Base-by-base conservation (phyloP, 2,329 filamentous ascomycete genomes). In the Scedosporium minutisporum region DNA sequence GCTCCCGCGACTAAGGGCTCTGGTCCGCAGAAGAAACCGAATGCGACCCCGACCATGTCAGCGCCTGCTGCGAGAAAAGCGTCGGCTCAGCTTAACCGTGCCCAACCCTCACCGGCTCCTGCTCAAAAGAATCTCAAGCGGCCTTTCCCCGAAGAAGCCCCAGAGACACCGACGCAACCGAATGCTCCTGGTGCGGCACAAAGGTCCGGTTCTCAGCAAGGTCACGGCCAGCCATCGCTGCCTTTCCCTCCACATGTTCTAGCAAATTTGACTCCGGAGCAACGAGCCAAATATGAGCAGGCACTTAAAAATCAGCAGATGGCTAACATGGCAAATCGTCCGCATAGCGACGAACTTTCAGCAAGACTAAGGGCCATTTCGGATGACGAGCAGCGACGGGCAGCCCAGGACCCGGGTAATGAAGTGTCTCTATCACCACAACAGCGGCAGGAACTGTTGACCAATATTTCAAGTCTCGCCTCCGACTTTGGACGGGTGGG, bases 101-200 rank as follows among this genome's bases (percentile, higher is more conserved):
- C 18, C 51, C 51, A 55, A 55, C 51, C 51, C 16, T 75, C 78
- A 4, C 72, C 77, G 7, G 74, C 74, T 1, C 65, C 75, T 4
- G 71, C 71, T 7, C 69, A 72, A 27, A 83, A 80, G 69, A 79
- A 73, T 58, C 73, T 82, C 53, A 84, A 85, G 72, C 79, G 82
- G 1, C 73, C 80, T 3, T 80, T 73, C 60, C 71, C 75, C 3
- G 81, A 83, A 25, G 81, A 83, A 57, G 66, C 65, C 9, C 65
- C 66, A 2, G 64, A 61, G 21, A 55, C 33, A 14, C 60, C 46
- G 9, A 23, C 29, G 18, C 60, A 61, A 23, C 38, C 51, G 60
- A 57, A 27, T 33, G 60, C 29, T 23, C 46, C 44, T 16, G 44
- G 12, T 25, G 25, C 57, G 4, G n/a, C 61, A 38, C 71, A 72